A percentile compares a stretch with the other conserved stretches of the same genome.
Evolutionary conservation across 345 rosid genomes (phyloP).

Genomic region (Lenwebbia sp.): DNA sequence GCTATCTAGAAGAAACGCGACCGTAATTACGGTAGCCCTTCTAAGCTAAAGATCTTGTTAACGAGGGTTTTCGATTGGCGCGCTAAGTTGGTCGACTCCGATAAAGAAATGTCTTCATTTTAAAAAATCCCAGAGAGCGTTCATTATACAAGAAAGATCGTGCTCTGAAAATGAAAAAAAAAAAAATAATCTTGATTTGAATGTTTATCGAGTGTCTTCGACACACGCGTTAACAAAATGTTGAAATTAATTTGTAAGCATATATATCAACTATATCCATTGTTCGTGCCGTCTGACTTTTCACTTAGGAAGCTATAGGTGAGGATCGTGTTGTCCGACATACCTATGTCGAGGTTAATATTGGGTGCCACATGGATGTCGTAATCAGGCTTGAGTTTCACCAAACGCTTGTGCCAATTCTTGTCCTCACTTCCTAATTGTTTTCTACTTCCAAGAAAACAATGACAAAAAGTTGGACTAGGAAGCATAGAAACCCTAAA

Average conservation of each 20-base stretch:
- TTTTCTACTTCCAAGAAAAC: background rate
- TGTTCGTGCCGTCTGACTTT: background rate
- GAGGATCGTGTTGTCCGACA: background rate
- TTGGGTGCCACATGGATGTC: background rate
- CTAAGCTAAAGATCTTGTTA: background rate
- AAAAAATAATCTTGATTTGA: no score
- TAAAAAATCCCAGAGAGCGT: background rate
- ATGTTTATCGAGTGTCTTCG: rapidly evolving
- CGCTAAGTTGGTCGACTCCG: background rate
- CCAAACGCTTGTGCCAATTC: background rate
- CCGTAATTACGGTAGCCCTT: background rate
- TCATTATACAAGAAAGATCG: background rate
- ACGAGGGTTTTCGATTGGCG: background rate
- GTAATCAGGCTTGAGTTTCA: background rate
- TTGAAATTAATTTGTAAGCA: background rate
- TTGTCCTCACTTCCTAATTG: background rate
- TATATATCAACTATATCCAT: background rate
- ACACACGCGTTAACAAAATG: background rate
- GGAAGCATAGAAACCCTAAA: background rate
- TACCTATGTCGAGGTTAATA: background rate
- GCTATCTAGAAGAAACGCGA: background rate
- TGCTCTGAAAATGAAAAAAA: background rate
- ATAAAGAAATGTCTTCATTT: background rate
- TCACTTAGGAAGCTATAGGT: background rate
- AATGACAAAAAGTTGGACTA: background rate